Percentiles rank a stretch among this genome's conserved stretches.
Conservation (phyloP, 2,329 filamentous ascomycete genomes). For the Knufia petricola region DNA sequence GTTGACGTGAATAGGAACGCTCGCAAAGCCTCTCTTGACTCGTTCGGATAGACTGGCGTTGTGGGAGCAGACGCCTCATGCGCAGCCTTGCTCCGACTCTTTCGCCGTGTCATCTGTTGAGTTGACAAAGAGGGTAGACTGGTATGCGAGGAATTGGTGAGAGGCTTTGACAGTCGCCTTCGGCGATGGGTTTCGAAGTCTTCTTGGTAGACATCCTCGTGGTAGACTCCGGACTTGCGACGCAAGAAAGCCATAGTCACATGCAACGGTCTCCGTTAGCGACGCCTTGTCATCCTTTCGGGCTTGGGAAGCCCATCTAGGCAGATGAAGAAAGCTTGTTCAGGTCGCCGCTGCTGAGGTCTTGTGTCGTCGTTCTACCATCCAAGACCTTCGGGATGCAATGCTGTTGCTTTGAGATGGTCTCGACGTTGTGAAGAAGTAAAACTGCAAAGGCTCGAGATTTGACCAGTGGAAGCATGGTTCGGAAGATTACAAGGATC, state of each 20-base stretch:
- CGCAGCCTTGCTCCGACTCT: slow-evolving; percentile 10
- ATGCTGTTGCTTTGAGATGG: background rate
- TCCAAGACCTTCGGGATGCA: background rate
- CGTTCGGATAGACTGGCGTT: background rate
- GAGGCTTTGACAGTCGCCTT: slow-evolving; percentile 22
- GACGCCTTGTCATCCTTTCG: background rate
- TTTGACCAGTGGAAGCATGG: background rate
- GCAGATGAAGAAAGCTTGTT: background rate
- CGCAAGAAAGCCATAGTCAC: slow-evolving; percentile 7
- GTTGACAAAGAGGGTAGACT: slow-evolving; percentile 5
- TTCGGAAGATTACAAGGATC: slow-evolving; percentile 6
- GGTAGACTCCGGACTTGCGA: slow-evolving; percentile 8
- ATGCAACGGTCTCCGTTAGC: background rate
- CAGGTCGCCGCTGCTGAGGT: background rate
- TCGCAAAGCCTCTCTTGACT: slow-evolving; percentile 6
- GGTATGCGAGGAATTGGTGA: slow-evolving; percentile 16
- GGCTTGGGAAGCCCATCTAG: background rate
- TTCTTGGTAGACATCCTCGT: slow-evolving; percentile 8
- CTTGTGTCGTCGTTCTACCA: background rate
- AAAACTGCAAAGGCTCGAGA: background rate
- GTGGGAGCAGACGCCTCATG: background rate
- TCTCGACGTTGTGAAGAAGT: background rate
- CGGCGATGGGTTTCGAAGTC: slow-evolving; percentile 17
- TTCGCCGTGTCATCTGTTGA: slow-evolving; percentile 5
- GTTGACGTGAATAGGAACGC: background rate